These are phyloP conservation scores for Pseudoturritis turrita DNA, from an alignment of 345 rosid species.

Conservation along the genomic window DNA sequence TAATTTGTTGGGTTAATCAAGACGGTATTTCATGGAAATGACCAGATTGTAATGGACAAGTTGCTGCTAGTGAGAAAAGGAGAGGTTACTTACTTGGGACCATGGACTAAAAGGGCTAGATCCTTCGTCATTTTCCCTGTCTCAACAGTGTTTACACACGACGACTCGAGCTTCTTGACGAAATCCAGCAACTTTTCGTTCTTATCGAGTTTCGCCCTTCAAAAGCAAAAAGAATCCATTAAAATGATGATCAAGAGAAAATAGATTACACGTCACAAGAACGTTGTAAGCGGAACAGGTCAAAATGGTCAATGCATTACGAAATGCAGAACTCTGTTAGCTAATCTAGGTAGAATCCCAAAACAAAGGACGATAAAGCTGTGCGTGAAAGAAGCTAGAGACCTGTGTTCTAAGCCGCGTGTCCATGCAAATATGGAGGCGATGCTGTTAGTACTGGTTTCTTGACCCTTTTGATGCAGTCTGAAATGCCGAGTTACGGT, in stretches of 20 bases:
- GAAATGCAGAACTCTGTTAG: not conserved
- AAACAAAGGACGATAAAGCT: constrained; percentile 1
- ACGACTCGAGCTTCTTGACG: constrained; percentile 74
- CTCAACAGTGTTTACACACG: constrained; percentile 85
- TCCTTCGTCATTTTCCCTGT: constrained; percentile 95
- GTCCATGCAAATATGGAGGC: constrained; percentile 99
- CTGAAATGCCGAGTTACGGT: constrained; percentile 96
- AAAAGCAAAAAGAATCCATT: not conserved
- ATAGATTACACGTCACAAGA: not conserved
- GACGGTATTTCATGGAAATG: not conserved
- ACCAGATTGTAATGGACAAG: not conserved
- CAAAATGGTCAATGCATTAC: not conserved
- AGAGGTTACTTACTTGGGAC: constrained; percentile 58
- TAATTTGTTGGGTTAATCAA: not conserved
- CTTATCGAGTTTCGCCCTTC: constrained; percentile 88
- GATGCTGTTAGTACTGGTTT: constrained; percentile 96
- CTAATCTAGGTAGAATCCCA: not conserved
- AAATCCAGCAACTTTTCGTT: constrained; percentile 68
- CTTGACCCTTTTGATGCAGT: constrained; percentile 86
- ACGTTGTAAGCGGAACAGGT: not conserved
- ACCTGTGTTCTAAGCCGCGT: constrained; percentile 92
- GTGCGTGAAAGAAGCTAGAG: not conserved
- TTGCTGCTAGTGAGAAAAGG: constrained; percentile 14
- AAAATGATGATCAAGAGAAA: not conserved
- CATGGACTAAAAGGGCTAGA: constrained; percentile 79